Base-by-base conservation (phyloP, 768 basidiomycete genomes). In the Lentinula raphanica region DNA sequence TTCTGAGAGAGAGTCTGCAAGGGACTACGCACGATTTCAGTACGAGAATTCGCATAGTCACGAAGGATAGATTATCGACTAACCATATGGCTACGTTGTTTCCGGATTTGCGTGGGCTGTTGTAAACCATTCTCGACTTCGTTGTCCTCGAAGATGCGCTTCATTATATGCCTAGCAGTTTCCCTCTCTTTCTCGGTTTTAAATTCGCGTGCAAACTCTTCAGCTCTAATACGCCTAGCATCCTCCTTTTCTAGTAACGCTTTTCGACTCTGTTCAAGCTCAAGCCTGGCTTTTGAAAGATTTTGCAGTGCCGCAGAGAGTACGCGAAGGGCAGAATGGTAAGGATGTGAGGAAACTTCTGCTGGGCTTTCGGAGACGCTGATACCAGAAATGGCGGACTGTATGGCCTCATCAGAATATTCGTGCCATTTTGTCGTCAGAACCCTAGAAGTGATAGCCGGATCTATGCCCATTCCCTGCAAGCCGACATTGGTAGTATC, bases 401-500 rank as follows among this genome's bases (percentile, higher is more conserved):
- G 84, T 42, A 93, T 87, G 1, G 80, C 86, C 49, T 88, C 83
- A 68, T 93, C 89, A 2, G 88, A 84, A 63, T 83, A 85, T 23
- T 84, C 80, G 65, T 93, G 90, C 90, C 91, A 94, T 66, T 76
- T 80, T 8, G 84, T 87, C 2, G 78, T 73, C 17, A 92, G 76
- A 11, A 92, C 77, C 59, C 83, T 78, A 1, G 76, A 67, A 1
- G 75, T 71, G 12, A 76, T 60, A 2, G 64, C 42, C 28, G 74
- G 54, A 21, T 64, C 64, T 40, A 78, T 67, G 6, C 42, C 45
- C 28, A 60, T 35, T 38, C 49, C 38, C 17, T 32, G 25, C 29
- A 50, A 45, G 42, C 36, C 56, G 51, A 53, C 56, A 46, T 42
- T 27, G 49, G 55, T 56, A 31, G 28, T 25, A 25, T 25, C 32